Evolutionary conservation across 1,284 basidiomycete genomes (phyloP).

Genomic region (Gomphus sp.): DNA sequence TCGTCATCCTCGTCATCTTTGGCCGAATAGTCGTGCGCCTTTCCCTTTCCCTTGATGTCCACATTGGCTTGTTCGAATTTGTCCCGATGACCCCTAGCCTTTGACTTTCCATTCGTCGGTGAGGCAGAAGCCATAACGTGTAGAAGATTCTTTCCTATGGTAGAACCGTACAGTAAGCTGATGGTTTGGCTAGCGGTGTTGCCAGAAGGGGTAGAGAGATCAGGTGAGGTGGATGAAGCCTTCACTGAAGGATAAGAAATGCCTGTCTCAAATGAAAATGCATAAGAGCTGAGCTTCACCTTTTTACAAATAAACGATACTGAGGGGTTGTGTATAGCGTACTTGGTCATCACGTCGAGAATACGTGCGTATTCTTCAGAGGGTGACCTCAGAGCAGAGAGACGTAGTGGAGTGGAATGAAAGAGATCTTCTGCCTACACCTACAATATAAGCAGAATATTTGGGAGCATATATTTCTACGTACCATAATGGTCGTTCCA

Average conservation of each 20-base stretch:
- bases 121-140: conserved; percentile 28
- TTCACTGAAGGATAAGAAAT: conserved; percentile 22
- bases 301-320: conserved; percentile 91
- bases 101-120: conserved; percentile 3
- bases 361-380: conserved; percentile 93
- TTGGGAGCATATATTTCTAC: conserved; percentile 17
- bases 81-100: background rate
- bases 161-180: conserved; percentile 72
- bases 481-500: conserved; percentile 82
- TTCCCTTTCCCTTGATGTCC: conserved; percentile 10
- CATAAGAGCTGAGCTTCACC: conserved; percentile 28
- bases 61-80: background rate
- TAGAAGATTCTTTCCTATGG: conserved; percentile 77
- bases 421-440: conserved; percentile 89
- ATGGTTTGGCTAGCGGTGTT: conserved; percentile 70
- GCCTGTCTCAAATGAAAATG: background rate
- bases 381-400: conserved; percentile 75
- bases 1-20: conserved; percentile 16
- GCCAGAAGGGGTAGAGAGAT: conserved; percentile 73
- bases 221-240: conserved; percentile 66
- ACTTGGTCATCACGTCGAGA: conserved; percentile 89
- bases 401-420: conserved; percentile 87
- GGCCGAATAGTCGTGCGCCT: background rate
- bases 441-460: background rate
- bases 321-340: conserved; percentile 87